phyloP scores from a whole-genome alignment of 176 grass and related monocot genomes.

The Avena atlantica region DNA sequence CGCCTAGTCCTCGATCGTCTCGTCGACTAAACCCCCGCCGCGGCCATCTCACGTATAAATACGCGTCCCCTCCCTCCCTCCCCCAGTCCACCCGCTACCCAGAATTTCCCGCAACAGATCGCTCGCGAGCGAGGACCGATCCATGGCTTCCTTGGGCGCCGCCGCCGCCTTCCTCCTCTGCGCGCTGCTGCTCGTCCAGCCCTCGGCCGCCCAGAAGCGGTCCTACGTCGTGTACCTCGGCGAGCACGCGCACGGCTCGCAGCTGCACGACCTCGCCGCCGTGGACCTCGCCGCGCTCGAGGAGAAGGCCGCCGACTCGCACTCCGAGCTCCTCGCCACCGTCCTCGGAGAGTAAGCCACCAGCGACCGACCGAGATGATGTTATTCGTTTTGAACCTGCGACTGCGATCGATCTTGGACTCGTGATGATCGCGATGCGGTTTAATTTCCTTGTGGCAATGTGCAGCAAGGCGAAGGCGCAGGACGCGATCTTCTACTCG shows the following conservation, averaged over 20 bases:
- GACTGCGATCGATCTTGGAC: background rate
- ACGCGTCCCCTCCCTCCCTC: background rate
- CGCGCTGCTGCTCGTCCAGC: background rate
- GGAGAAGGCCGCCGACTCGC: constrained; percentile 46
- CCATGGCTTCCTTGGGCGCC: background rate
- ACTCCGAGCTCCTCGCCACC: constrained; percentile 71
- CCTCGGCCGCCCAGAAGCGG: constrained; percentile 8
- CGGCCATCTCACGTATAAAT: background rate
- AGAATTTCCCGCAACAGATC: background rate
- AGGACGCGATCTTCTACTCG: constrained; percentile 94
- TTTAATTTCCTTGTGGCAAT: background rate
- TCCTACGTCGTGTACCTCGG: constrained; percentile 93
- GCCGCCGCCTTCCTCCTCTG: background rate
- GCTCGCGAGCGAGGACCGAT: background rate
- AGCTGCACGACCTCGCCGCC: constrained; percentile 8
- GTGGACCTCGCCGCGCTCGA: constrained; percentile 42
- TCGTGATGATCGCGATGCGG: background rate
- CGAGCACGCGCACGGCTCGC: constrained; percentile 60
- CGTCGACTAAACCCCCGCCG: constrained; percentile 20
- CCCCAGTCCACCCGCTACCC: background rate
- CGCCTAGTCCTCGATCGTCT: background rate
- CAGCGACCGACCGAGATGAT: background rate
- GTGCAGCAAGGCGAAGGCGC: constrained; percentile 83
- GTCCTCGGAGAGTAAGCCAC: constrained; percentile 72
- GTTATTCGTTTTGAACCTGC: background rate